phyloP scores from a whole-genome alignment of 2,329 filamentous ascomycete genomes.

The Phoma herbarum region DNA sequence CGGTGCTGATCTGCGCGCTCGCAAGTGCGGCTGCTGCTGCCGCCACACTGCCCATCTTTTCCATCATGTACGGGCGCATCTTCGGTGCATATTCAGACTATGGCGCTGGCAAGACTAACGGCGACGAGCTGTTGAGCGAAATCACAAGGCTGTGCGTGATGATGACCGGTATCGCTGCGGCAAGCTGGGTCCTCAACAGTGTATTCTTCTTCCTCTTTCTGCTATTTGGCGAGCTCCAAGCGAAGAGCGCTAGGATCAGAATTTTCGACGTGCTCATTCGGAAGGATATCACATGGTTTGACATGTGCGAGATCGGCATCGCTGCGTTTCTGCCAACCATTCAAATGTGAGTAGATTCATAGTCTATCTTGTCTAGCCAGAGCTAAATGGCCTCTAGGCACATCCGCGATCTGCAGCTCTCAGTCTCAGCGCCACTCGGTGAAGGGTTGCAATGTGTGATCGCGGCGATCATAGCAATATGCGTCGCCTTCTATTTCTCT shows the following conservation, averaged over 20 bases:
- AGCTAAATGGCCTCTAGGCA: constrained; percentile 64
- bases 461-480: constrained; percentile 71
- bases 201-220: constrained; percentile 76
- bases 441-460: constrained; percentile 70
- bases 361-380: not conserved
- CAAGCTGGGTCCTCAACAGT: constrained; percentile 73
- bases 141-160: constrained; percentile 69
- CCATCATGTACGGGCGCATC: constrained; percentile 76
- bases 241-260: constrained; percentile 67
- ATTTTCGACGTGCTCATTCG: constrained; percentile 75
- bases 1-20: constrained; percentile 64
- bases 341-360: constrained; percentile 68
- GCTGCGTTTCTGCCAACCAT: constrained; percentile 74
- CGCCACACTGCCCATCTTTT: constrained; percentile 69
- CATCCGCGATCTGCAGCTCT: constrained; percentile 80
- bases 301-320: constrained; percentile 74
- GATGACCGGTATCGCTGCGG: constrained; percentile 69
- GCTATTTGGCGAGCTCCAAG: constrained; percentile 82
- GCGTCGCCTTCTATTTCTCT: constrained; percentile 78
- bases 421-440: constrained; percentile 81
- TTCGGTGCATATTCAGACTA: constrained; percentile 76
- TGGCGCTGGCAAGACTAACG: constrained; percentile 63
- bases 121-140: constrained; percentile 61
- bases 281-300: constrained; percentile 84
- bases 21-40: constrained; percentile 67